phyloP scores from a whole-genome alignment of 805 yeast genomes.

The Candida hungchunana region DNA sequence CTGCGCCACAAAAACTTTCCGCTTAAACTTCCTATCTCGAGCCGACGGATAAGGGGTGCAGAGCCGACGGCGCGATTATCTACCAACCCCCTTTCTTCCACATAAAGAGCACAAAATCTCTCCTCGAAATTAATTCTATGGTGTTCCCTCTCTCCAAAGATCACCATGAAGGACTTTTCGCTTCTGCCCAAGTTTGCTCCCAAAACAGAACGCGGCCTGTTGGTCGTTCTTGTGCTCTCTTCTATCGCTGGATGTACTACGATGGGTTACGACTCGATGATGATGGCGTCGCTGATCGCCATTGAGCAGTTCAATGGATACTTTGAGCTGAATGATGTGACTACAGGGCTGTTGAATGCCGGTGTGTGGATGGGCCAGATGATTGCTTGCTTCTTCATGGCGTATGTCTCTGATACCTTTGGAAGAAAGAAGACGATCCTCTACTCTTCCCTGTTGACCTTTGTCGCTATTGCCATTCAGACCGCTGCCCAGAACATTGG shows the following conservation, averaged over 20 bases:
- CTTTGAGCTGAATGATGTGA: slow-evolving; percentile 6
- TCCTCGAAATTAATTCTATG: no score
- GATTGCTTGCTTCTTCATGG: slow-evolving; percentile 3
- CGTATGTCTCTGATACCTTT: slow-evolving; percentile 5
- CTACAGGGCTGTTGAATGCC: slow-evolving; percentile 11
- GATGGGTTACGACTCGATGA: slow-evolving; percentile 14
- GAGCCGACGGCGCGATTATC: no score
- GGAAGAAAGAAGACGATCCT: slow-evolving; percentile 15
- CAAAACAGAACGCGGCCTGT: slow-evolving; percentile 1
- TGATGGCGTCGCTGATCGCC: slow-evolving; percentile 15
- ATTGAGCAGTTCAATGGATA: slow-evolving; percentile 14
- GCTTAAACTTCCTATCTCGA: no score
- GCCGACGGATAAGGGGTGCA: no score
- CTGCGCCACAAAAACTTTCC: no score
- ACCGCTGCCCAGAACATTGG: slow-evolving; percentile 13
- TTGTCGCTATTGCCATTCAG: slow-evolving; percentile 10
- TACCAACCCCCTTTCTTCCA: no score
- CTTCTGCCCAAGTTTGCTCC: slow-evolving; percentile 6
- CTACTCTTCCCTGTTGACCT: slow-evolving; percentile 1
- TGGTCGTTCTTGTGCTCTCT: slow-evolving; percentile 3
- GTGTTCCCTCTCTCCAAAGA: no score
- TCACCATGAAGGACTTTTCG: not conserved
- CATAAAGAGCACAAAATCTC: no score
- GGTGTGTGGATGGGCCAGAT: slow-evolving; percentile 14
- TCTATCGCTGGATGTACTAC: slow-evolving; percentile 14